Conservation (phyloP, 176 grass and related monocot genomes). For the sorghum (Sorghum bicolor) region Sorghum_bicolor_NCBIv3 NC_012870.2:3536501-3537000, state of each 20-base stretch:
- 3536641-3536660: not conserved
- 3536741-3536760: not conserved
- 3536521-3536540: not conserved
- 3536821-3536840: constrained; percentile 49
- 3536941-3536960: constrained; percentile 51
- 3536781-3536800: not conserved
- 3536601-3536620: not conserved
- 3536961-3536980: constrained; percentile 66
- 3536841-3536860: constrained; percentile 84
- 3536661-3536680: not conserved
- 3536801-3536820: constrained; percentile 10
- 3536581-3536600: not conserved
- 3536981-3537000: not conserved
- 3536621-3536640: not conserved
- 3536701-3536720: not conserved
- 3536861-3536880: constrained; percentile 62
- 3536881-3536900: constrained; percentile 29
- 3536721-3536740: not conserved
- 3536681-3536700: not conserved
- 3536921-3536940: constrained; percentile 31
- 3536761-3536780: not conserved
- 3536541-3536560: not conserved
- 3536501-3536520: not conserved
- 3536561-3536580: not conserved
- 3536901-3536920: constrained; percentile 23